These are phyloP conservation scores for Harringtonia lauricola DNA, from an alignment of 2,329 filamentous ascomycete genomes.

Conservation along the genomic window DNA sequence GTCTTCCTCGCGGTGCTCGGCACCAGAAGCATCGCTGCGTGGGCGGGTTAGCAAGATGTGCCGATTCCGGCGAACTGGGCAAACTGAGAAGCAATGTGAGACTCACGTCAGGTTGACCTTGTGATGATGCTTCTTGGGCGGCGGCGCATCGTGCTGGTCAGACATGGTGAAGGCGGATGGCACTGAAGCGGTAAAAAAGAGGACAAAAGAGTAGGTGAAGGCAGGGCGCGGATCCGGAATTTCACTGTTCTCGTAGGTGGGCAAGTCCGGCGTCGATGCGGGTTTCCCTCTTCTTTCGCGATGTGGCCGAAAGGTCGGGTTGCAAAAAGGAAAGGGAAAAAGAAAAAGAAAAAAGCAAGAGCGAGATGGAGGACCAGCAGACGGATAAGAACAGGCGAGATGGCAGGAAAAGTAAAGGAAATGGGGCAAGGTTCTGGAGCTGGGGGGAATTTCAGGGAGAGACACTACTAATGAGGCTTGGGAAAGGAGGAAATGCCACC, in stretches of 20 bases:
- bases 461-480: not conserved
- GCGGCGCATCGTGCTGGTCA: slow-evolving; percentile 31
- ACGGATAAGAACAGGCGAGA: no score
- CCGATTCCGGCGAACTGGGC: slow-evolving; percentile 5
- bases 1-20: slow-evolving; percentile 79
- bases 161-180: slow-evolving; percentile 48
- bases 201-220: not conserved
- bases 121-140: slow-evolving; percentile 52
- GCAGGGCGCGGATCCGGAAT: no score
- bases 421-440: no score
- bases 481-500: not conserved
- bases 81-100: not conserved
- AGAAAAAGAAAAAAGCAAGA: no score
- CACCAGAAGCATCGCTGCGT: slow-evolving; percentile 74
- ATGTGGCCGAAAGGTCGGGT: not conserved
- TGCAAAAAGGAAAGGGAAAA: not conserved
- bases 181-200: not conserved
- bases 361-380: not conserved
- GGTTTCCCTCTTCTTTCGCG: no score
- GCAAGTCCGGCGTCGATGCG: no score
- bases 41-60: slow-evolving; percentile 8
- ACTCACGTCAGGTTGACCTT: slow-evolving; percentile 75
- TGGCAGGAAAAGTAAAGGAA: no score
- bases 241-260: no score
- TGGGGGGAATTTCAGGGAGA: no score